These are phyloP conservation scores for Sugiyamaella lignohabitans DNA, from an alignment of 805 yeast species.

Conservation along the genomic window DNA sequence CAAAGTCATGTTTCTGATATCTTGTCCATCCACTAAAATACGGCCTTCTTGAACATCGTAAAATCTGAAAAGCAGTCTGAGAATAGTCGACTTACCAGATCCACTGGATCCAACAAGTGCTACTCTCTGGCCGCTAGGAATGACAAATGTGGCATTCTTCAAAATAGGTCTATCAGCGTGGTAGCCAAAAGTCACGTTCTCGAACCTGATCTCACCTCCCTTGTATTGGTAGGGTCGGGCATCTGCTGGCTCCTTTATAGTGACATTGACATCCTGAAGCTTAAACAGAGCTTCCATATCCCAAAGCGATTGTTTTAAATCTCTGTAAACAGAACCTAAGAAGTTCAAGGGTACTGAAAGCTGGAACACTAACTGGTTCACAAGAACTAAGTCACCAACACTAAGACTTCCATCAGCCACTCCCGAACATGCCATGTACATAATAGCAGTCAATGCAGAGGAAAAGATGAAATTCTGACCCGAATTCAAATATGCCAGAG, in stretches of 20 bases:
- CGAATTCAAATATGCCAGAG: slow-evolving; percentile 63
- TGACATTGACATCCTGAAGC: slow-evolving; percentile 67
- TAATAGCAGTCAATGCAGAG: slow-evolving; percentile 87
- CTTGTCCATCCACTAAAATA: slow-evolving; percentile 82
- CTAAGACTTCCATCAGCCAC: slow-evolving; percentile 76
- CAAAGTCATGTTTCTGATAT: slow-evolving; percentile 64
- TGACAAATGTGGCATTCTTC: slow-evolving; percentile 69
- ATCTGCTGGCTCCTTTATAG: slow-evolving; percentile 52
- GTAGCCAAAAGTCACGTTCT: slow-evolving; percentile 89
- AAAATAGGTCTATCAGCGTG: slow-evolving; percentile 84
- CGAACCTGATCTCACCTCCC: slow-evolving; percentile 79
- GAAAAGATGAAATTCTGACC: slow-evolving; percentile 81
- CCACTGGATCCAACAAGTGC: slow-evolving; percentile 98
- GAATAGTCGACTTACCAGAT: slow-evolving; percentile 86
- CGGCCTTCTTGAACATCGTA: slow-evolving; percentile 77
- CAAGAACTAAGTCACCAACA: slow-evolving; percentile 91
- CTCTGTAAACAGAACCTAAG: slow-evolving; percentile 92
- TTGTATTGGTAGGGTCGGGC: slow-evolving; percentile 56
- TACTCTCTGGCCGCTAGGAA: slow-evolving; percentile 85
- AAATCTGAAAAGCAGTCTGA: slow-evolving; percentile 79
- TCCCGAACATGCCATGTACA: slow-evolving; percentile 96
- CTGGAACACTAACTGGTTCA: slow-evolving; percentile 94
- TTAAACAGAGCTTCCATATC: slow-evolving; percentile 95
- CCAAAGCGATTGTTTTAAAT: slow-evolving; percentile 80
- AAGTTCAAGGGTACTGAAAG: slow-evolving; percentile 91